phyloP scores from a whole-genome alignment of 2,329 filamentous ascomycete species.

The Paecilomyces formosus region DNA sequence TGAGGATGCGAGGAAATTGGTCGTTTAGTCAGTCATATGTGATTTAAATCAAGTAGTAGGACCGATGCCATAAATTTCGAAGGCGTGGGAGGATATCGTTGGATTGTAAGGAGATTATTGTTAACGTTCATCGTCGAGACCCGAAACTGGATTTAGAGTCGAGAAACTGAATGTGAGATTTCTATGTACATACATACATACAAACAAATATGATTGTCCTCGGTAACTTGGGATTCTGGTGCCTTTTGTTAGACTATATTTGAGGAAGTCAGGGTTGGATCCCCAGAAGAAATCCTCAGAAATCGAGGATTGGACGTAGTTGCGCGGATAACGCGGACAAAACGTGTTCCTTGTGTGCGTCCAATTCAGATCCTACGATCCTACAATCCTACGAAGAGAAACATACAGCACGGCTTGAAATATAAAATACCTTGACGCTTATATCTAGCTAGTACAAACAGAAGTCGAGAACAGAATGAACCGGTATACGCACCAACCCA shows the following conservation, averaged over 20 bases:
- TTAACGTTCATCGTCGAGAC: no score
- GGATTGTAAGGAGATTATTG: no score
- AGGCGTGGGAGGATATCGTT: no score
- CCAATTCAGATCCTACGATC: background rate
- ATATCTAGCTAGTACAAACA: background rate
- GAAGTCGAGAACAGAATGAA: background rate
- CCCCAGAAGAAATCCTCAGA: no score
- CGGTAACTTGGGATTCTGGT: background rate
- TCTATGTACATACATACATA: background rate
- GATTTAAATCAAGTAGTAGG: background rate
- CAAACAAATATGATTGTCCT: background rate
- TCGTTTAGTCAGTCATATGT: constrained; percentile 16
- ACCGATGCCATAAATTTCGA: no score
- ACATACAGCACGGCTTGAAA: background rate
- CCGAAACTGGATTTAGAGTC: background rate
- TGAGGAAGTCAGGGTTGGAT: no score
- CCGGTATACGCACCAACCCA: background rate
- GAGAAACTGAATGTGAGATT: background rate
- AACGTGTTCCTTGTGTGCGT: no score
- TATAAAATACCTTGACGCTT: background rate
- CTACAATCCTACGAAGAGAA: background rate
- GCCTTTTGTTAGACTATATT: no score
- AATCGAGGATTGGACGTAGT: no score
- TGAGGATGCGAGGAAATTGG: constrained; percentile 52
- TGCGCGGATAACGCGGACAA: no score